Evolutionary conservation across 2,329 filamentous ascomycete species (phyloP).

Genomic region (Sordariomycetes sp.): DNA sequence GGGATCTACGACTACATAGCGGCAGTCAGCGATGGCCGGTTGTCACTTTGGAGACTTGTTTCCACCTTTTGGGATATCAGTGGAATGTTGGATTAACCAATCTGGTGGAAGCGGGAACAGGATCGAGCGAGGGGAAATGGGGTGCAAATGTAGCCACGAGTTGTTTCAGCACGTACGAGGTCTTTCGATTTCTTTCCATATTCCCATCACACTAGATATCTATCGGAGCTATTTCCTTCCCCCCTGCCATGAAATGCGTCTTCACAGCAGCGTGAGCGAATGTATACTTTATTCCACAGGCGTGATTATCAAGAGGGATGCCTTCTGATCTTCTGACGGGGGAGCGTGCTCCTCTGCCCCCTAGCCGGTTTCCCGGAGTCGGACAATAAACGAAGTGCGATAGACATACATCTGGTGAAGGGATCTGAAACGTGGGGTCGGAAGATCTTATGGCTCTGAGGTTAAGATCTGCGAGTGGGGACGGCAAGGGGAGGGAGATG

Average conservation of each 20-base stretch:
- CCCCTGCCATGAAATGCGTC: neutral
- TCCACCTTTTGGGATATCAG: neutral
- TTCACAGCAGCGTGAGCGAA: neutral
- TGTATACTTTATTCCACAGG: neutral
- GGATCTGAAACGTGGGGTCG: neutral
- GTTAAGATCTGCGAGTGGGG: neutral
- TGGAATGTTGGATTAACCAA: neutral
- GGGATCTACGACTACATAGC: neutral
- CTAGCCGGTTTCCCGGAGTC: neutral
- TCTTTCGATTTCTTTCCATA: neutral
- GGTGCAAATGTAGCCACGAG: neutral
- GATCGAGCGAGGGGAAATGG: neutral
- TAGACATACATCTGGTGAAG: no score
- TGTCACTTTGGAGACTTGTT: neutral
- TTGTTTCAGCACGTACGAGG: neutral
- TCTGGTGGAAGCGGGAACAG: neutral
- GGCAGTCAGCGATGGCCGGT: neutral
- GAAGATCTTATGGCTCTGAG: neutral
- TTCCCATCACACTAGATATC: neutral
- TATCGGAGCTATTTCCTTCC: neutral
- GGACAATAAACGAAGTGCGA: neutral
- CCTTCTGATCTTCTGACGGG: neutral
- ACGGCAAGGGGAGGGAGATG: neutral
- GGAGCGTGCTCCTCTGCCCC: neutral
- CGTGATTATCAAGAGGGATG: no score